Evolutionary conservation across 176 grass and related monocot species (phyloP).

Genomic region (Aegilops speltoides): DNA sequence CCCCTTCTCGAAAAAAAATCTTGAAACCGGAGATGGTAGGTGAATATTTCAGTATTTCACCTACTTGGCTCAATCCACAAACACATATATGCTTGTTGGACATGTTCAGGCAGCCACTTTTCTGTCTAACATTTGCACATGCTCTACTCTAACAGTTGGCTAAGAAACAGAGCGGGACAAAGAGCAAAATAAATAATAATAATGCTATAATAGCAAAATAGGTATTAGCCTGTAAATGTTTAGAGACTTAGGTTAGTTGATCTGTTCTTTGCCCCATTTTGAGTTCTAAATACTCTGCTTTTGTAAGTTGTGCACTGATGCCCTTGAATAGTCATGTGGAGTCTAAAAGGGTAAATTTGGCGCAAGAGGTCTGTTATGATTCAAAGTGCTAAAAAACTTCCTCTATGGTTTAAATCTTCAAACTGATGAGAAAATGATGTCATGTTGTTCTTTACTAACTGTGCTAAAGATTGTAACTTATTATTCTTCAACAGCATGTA

Average conservation of each 20-base stretch:
- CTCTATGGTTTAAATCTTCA: not conserved
- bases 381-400: not conserved
- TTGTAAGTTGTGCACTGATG: not conserved
- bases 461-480: not conserved
- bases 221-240: not conserved
- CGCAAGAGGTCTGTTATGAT: not conserved
- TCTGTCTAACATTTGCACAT: slow-evolving; percentile 52
- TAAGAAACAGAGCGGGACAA: not conserved
- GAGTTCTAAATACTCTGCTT: not conserved
- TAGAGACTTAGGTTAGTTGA: not conserved
- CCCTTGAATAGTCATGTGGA: not conserved
- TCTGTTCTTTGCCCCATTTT: too few species aligned
- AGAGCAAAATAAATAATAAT: not conserved
- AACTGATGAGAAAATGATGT: not conserved
- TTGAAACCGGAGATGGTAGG: not conserved
- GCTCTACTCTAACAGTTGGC: slow-evolving; percentile 44
- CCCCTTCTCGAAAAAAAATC: too few species aligned
- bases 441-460: not conserved
- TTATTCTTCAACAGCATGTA: too few species aligned
- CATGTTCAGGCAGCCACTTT: slow-evolving; percentile 38
- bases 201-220: too few species aligned
- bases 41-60: not conserved
- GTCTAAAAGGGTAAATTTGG: not conserved
- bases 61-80: slow-evolving; percentile 65
- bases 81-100: slow-evolving; percentile 47